phyloP scores from a whole-genome alignment of 2,329 filamentous ascomycete species.

The Ceratocystis huliohia region DNA sequence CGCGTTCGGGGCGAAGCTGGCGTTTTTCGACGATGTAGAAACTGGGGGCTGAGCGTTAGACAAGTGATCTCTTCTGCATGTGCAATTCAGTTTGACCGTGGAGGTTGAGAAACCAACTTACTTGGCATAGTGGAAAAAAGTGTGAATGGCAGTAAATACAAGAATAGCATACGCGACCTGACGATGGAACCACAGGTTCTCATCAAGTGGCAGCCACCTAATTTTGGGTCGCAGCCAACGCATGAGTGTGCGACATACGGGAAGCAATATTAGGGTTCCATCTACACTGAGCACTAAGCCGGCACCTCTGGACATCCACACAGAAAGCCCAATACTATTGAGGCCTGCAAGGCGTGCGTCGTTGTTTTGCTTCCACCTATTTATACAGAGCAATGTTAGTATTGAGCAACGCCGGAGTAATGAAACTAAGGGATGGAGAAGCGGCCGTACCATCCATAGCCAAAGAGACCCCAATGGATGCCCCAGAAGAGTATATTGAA shows the following conservation, averaged over 20 bases:
- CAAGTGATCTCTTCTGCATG: no score
- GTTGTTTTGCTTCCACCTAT: conserved; percentile 63
- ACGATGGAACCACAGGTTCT: conserved; percentile 92
- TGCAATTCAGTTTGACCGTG: background rate
- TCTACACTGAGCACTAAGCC: conserved; percentile 78
- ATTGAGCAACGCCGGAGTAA: no score
- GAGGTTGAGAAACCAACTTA: background rate
- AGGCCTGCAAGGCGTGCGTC: conserved; percentile 60
- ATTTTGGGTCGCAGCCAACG: conserved; percentile 76
- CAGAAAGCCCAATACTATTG: conserved; percentile 73
- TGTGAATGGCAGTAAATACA: conserved; percentile 68
- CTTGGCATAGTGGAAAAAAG: conserved; percentile 80
- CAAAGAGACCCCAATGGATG: conserved; percentile 65
- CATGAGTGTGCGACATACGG: conserved; percentile 87
- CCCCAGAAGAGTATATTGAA: conserved; percentile 77
- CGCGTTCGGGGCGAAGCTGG: conserved; percentile 68
- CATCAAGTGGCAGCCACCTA: conserved; percentile 82
- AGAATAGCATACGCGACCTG: conserved; percentile 86
- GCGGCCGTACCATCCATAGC: conserved; percentile 61
- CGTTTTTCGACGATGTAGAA: conserved; percentile 89
- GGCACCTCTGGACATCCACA: conserved; percentile 92
- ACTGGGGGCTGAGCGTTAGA: conserved; percentile 22
- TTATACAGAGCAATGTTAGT: background rate
- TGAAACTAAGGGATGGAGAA: no score
- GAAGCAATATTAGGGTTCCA: conserved; percentile 74